Evolutionary conservation across 2,329 filamentous ascomycete genomes (phyloP), one percentile per base, ranked within the genome.

Genomic region (Endocalyx cinctus): DNA sequence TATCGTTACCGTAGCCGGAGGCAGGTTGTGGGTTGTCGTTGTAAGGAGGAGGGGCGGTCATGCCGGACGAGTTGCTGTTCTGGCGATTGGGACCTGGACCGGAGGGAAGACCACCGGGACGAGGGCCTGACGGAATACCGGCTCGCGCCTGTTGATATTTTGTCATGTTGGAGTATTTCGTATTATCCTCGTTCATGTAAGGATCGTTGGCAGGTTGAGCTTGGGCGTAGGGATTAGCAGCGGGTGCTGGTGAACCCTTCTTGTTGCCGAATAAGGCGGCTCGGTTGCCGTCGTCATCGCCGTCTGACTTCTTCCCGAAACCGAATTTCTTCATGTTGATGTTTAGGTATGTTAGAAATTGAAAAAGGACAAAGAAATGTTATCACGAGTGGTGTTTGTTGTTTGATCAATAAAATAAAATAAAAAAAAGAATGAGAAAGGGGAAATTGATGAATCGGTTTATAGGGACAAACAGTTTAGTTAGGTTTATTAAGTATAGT

Each of bases 171-270:
- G 50, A 47, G 46, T 64, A 62, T 50, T 67, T 58, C 33, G 64
- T 67, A 38, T 63, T 69, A 41, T 66, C 52, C 15, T 57, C 62
- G 40, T 70, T 66, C 37, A 71, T 66, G 48, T 77, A 79, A 17
- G 74, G 72, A 41, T 78, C 76, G 43, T 58, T 60, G 34, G 53
- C 54, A 5, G 48, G 43, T 18, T 57, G 57, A 33, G 69, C 63
- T 53, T 75, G 67, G 33, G 75, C 74, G 47, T 82, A 81, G 5
- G 77, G 77, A 47, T 80, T 79, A 22, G 69, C 66, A 30, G 62
- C 57, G 25, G 62, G 51, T n/a, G 64, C 60, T 34, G 65, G 60
- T 5, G 67, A 64, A 25, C 64, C 58, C 52, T 72, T 75, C 62
- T 74, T 76, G 43, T 66, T 62, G 44, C 70, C 62, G 48, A 77